These are phyloP conservation scores for Wickerhamiella dianesei DNA, from an alignment of 805 yeast genomes.

Conservation along the genomic window DNA sequence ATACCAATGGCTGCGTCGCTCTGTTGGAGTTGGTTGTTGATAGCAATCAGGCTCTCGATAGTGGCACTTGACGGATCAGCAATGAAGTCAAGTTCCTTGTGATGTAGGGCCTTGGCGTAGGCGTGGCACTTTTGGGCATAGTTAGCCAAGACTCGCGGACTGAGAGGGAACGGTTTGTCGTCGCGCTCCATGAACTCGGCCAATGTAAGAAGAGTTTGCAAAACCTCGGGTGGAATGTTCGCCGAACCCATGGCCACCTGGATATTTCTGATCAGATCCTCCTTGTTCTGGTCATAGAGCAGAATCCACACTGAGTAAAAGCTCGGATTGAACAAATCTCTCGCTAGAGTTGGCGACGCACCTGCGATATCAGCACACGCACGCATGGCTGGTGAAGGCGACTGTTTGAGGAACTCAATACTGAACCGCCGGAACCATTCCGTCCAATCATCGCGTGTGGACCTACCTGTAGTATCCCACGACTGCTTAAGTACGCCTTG, in stretches of 20 bases:
- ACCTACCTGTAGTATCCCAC: slow-evolving; percentile 84
- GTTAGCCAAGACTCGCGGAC: slow-evolving; percentile 77
- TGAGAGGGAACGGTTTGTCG: slow-evolving; percentile 83
- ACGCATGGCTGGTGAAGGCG: slow-evolving; percentile 86
- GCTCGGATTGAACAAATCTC: slow-evolving; percentile 80
- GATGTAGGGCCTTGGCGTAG: slow-evolving; percentile 92
- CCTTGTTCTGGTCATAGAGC: slow-evolving; percentile 75
- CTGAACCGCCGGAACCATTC: slow-evolving; percentile 89
- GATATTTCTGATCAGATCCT: slow-evolving; percentile 71
- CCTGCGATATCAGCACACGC: slow-evolving; percentile 87
- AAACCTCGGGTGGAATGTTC: slow-evolving; percentile 89
- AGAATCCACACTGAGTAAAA: slow-evolving; percentile 95
- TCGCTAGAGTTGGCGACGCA: slow-evolving; percentile 71
- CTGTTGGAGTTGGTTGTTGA: slow-evolving; percentile 89
- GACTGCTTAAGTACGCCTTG: slow-evolving; percentile 55
- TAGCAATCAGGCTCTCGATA: slow-evolving; percentile 79
- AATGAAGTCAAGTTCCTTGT: slow-evolving; percentile 86
- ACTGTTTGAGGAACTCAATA: slow-evolving; percentile 74
- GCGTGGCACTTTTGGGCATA: slow-evolving; percentile 95
- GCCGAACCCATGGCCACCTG: slow-evolving; percentile 81
- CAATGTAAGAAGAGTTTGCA: slow-evolving; percentile 73
- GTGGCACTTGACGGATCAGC: slow-evolving; percentile 87
- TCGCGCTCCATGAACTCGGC: slow-evolving; percentile 98
- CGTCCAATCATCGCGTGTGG: slow-evolving; percentile 93
- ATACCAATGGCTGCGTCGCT: slow-evolving; percentile 97